Evolutionary conservation across 805 yeast species (phyloP).

Genomic region (Saturnispora saitoi): DNA sequence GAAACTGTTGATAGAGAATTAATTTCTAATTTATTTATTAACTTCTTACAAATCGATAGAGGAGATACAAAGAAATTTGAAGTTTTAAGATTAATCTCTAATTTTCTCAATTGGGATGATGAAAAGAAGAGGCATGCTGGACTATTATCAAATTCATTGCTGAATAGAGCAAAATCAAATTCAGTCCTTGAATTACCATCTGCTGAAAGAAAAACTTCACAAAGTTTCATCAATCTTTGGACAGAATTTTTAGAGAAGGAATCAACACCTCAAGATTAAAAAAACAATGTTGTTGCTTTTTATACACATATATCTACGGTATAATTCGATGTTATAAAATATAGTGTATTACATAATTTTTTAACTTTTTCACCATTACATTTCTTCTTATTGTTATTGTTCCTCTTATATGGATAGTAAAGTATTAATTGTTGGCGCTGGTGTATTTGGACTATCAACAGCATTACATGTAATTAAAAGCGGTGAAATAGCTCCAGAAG

Average conservation of each 20-base stretch:
- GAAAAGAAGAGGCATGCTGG: constrained; percentile 72
- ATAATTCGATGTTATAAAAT: neutral
- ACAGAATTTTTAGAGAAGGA: constrained; percentile 73
- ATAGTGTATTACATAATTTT: neutral
- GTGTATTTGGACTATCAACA: constrained; percentile 39
- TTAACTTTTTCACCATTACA: neutral
- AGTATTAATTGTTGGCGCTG: constrained; percentile 27
- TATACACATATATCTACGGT: neutral
- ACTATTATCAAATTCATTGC: constrained; percentile 29
- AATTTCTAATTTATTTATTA: constrained; percentile 75
- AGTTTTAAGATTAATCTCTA: constrained; percentile 75
- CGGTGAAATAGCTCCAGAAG: constrained; percentile 15
- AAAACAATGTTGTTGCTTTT: neutral
- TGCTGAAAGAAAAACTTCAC: constrained; percentile 23
- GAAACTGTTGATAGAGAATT: constrained; percentile 82
- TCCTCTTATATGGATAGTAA: neutral
- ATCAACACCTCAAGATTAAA: constrained; percentile 31
- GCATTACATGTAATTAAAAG: constrained; percentile 28
- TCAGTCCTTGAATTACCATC: constrained; percentile 26
- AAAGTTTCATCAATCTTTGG: constrained; percentile 62
- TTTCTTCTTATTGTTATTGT: neutral
- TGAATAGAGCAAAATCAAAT: constrained; percentile 22
- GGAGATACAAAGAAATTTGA: constrained; percentile 94
- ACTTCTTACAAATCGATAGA: constrained; percentile 79
- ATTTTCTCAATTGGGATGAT: constrained; percentile 83